Conservation (phyloP, 148 eudicot genomes). For the Beta vulgaris region DNA sequence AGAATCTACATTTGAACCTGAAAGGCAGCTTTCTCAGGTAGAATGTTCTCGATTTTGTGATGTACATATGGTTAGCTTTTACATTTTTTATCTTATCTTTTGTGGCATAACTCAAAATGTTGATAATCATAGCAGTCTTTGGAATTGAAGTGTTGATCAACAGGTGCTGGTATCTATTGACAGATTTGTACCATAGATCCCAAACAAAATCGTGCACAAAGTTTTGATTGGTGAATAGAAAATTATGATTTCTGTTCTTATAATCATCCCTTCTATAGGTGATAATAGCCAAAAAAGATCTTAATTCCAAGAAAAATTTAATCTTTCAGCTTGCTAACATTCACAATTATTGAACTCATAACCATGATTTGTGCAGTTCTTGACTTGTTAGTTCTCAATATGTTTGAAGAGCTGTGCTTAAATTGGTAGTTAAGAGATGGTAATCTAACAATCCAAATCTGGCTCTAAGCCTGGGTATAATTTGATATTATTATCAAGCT, state of each 20-base stretch:
- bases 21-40: constrained; percentile 22
- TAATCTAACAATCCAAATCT: no score
- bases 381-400: background rate
- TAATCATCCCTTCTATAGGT: background rate
- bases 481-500: background rate
- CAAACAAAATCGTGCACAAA: background rate
- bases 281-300: background rate
- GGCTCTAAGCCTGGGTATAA: background rate
- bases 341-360: background rate
- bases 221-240: background rate
- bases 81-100: background rate
- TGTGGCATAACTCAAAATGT: background rate
- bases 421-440: background rate
- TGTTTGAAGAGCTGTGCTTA: background rate
- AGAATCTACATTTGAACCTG: constrained; percentile 20
- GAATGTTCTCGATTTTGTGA: background rate
- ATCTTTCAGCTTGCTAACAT: background rate
- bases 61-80: constrained; percentile 11
- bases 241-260: background rate
- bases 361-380: background rate
- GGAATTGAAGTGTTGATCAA: background rate
- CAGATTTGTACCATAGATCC: background rate
- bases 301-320: background rate
- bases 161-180: background rate
- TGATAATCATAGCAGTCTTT: background rate